phyloP scores from a whole-genome alignment of 441 rosid genomes.

The Adansonia gregorii region DNA sequence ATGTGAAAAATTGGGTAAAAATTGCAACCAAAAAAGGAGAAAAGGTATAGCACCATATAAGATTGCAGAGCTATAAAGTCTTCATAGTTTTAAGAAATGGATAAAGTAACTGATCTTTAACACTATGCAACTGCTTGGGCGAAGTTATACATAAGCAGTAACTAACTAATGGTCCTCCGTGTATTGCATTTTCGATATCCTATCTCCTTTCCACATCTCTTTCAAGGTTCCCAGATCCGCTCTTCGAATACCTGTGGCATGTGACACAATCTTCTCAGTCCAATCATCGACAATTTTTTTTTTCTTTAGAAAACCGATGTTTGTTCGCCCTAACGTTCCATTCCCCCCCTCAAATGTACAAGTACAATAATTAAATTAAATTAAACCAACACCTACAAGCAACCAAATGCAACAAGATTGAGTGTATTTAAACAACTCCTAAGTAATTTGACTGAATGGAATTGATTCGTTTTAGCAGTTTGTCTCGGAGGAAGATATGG shows the following conservation, averaged over 20 bases:
- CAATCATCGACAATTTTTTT: not conserved
- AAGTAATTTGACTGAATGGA: not conserved
- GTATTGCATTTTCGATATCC: constrained; percentile 88
- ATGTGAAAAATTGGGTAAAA: not conserved
- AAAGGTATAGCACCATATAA: not conserved
- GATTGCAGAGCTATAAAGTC: not conserved
- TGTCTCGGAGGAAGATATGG: not conserved
- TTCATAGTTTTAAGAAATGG: not conserved
- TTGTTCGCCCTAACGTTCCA: not conserved
- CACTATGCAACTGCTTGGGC: not conserved
- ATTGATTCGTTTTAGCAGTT: not conserved
- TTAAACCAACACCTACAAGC: not conserved
- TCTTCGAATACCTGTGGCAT: constrained; percentile 73
- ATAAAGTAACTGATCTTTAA: not conserved
- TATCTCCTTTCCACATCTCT: constrained; percentile 93
- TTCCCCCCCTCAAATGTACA: not conserved
- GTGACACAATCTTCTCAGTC: constrained; percentile 15
- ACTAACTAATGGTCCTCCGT: constrained; percentile 53
- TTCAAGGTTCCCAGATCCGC: constrained; percentile 80
- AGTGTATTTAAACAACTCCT: not conserved
- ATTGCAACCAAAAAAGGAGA: not conserved
- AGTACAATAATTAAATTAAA: not conserved
- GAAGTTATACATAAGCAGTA: not conserved
- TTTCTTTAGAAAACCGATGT: not conserved
- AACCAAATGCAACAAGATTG: not conserved